Evolutionary conservation across 306 rosid species (phyloP), one percentile per base, ranked within the genome.

Genomic region (Chamaecrista fasciculata): DNA sequence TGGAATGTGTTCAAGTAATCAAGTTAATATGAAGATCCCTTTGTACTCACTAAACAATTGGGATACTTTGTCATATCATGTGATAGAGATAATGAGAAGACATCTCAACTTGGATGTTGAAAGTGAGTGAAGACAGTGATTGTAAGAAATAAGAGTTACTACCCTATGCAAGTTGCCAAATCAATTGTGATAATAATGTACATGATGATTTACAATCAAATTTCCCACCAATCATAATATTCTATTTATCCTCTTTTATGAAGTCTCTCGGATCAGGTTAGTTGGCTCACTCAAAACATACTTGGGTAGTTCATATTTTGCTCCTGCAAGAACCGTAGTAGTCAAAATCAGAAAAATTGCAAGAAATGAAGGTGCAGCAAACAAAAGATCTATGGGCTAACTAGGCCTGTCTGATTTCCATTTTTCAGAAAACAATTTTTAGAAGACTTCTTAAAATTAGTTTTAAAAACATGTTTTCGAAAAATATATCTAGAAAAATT

Each of bases 261-360:
- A 87, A 80, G 69, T 70, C 49, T 95, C 96, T 31, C 68, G 89
- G 71, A 95, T 95, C 88, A 91, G 62, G 90, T 95, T 95, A 77
- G 96, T 89, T 34, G 99, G 99, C 83, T 95, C 99, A 39, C 97
- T 95, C 92, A 95, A 80, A 66, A 95, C 99, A 61, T 95, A 91
- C 86, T 89, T 95, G 21, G 99, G 99, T 42, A 95, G 86, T 61
- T 95, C 99, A 44, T 95, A 95, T 85, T 91, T 91, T 4, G 97
- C 96, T 26, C 99, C 99, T 95, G 91, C 81, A 73, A 78, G 19
- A 70, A 63, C 51, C 11, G 50, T 76, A 46, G 66, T 24, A 69
- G 23, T 15, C 49, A 65, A 6, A 20, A 58, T 75, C 68, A 74
- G 76, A 33, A 50, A 51, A 42, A 19, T n/a, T 74, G 31, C 63